These are phyloP conservation scores for Volvox reticuliferus DNA, from an alignment of 139 green algal species.

Conservation along the genomic window DNA sequence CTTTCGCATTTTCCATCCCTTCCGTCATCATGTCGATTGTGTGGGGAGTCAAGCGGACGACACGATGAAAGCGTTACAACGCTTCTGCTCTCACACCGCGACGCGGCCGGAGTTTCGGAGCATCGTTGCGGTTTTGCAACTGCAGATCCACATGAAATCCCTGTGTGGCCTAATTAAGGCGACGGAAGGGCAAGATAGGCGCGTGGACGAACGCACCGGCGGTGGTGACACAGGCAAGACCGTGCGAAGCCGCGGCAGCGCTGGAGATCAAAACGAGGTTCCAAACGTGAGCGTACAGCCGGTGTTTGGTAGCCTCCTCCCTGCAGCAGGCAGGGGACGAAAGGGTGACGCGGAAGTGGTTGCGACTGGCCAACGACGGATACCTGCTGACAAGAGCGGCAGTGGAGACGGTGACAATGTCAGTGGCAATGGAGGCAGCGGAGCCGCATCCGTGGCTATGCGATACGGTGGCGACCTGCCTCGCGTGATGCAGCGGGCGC, in stretches of 20 bases:
- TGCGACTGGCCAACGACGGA: too few relatives aligned
- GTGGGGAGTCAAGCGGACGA: background rate
- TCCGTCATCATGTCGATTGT: too few relatives aligned
- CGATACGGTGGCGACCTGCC: background rate
- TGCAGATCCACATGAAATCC: background rate
- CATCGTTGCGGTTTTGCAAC: background rate
- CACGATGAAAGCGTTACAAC: background rate
- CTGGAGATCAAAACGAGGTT: too few relatives aligned
- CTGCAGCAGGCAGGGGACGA: background rate
- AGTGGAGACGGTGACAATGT: too few relatives aligned
- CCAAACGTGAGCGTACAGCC: background rate
- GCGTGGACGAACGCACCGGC: background rate
- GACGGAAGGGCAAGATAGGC: background rate
- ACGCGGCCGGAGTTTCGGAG: background rate
- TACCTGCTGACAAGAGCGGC: too few relatives aligned
- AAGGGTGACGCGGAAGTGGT: too few relatives aligned
- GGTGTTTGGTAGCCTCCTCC: background rate
- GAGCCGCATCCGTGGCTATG: too few relatives aligned
- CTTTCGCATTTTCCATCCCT: too few relatives aligned
- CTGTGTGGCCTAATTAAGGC: background rate
- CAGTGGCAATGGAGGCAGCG: too few relatives aligned
- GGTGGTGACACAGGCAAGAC: background rate
- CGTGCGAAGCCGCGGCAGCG: too few relatives aligned
- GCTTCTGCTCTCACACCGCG: background rate
- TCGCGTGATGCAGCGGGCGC: too few relatives aligned